Conservation (phyloP, 176 grass and related monocot genomes). For the Saccharum spontaneum region DNA sequence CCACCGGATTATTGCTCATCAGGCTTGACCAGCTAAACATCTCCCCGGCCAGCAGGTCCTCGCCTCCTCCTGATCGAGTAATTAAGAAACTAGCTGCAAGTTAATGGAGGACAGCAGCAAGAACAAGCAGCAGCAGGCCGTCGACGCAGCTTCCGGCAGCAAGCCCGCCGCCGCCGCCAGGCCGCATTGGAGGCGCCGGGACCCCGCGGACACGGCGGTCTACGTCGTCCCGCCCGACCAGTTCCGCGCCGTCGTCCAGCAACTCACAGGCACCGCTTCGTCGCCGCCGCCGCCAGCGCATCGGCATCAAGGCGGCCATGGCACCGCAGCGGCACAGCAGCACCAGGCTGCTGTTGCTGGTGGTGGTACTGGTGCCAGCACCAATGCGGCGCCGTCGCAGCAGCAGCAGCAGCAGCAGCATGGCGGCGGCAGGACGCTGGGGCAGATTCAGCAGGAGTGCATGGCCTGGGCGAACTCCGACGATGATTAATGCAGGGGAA, state of each 20-base stretch:
- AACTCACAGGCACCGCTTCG: conserved; percentile 34
- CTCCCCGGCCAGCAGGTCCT: too few relatives aligned
- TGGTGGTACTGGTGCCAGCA: neutral
- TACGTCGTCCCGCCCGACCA: conserved; percentile 41
- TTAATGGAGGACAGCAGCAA: neutral
- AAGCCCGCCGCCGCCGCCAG: conserved; percentile 1
- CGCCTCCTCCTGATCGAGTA: neutral
- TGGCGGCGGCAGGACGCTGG: conserved; percentile 23
- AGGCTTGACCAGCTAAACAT: neutral
- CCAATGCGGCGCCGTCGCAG: neutral
- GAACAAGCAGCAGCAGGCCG: neutral
- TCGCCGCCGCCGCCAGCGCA: neutral
- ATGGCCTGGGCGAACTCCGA: conserved; percentile 34
- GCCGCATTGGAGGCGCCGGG: conserved; percentile 42
- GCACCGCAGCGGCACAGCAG: neutral
- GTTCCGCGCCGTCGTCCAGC: conserved; percentile 49
- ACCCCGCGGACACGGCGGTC: conserved; percentile 33
- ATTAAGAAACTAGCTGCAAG: too few relatives aligned
- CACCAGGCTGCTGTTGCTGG: neutral
- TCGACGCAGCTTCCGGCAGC: neutral
- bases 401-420: neutral
- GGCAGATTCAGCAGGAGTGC: conserved; percentile 40
- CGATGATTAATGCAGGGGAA: neutral
- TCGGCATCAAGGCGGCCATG: neutral
- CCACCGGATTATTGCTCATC: neutral